A percentile compares a stretch with the other conserved stretches of the same genome.
These are phyloP conservation scores for Ogataea pini DNA, from an alignment of 805 yeast species.

Conservation along the genomic window DNA sequence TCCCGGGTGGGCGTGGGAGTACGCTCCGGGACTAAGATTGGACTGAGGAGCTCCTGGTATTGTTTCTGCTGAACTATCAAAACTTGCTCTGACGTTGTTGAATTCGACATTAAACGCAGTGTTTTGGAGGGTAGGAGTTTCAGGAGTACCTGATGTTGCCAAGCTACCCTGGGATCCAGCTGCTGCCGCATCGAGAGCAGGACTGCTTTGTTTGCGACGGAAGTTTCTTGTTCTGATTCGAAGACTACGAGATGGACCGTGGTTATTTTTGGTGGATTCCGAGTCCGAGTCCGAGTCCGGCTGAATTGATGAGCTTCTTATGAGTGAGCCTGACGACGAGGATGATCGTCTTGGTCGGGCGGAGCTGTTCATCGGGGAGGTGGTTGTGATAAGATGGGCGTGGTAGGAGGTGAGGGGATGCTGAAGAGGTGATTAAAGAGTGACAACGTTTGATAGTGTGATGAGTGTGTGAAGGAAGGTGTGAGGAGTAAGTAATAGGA, in stretches of 20 bases:
- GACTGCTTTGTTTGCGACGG: constrained; percentile 14
- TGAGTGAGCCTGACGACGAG: background rate
- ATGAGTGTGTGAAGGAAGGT: too few relatives aligned
- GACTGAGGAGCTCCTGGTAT: background rate
- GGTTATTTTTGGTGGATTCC: background rate
- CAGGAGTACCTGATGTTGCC: too few relatives aligned
- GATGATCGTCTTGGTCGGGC: constrained; percentile 1
- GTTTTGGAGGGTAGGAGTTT: constrained; percentile 19
- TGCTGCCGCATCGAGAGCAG: constrained; percentile 6
- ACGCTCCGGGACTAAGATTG: background rate
- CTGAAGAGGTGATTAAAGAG: too few relatives aligned
- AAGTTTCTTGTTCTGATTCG: constrained; percentile 2
- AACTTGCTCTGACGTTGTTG: constrained; percentile 31
- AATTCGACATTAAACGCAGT: constrained; percentile 36
- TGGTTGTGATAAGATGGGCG: too few relatives aligned
- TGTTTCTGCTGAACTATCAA: constrained; percentile 11
- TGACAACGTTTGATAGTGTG: too few relatives aligned
- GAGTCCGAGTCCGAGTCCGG: constrained; percentile 2
- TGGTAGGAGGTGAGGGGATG: too few relatives aligned
- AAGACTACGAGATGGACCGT: background rate
- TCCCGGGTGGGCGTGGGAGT: constrained; percentile 9
- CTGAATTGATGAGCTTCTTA: background rate
- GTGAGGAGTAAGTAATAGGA: too few relatives aligned
- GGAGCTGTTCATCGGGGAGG: too few relatives aligned
- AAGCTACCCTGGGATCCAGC: too few relatives aligned